Base-by-base conservation (phyloP, 768 basidiomycete species). In the Pleurotus platypus region DNA sequence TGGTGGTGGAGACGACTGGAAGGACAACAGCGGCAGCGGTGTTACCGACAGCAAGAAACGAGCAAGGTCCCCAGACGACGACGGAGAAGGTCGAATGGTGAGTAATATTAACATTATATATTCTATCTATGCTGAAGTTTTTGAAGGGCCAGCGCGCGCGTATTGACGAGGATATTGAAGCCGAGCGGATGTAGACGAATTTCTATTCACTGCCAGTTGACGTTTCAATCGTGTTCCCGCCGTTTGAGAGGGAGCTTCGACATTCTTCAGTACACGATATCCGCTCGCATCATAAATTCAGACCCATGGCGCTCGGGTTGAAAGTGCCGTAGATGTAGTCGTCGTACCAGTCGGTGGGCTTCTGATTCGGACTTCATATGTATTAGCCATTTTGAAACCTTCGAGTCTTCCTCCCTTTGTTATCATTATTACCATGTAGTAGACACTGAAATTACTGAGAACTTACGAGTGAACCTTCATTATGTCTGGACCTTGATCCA, bases 1-100 rank as follows among this genome's bases (percentile, higher is more conserved):
- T 46, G 79, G 86, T 54, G 93, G 92, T 24, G 92, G 91, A 55
- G 92, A 79, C 57, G 90, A 93, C 60, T 94, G 91, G 89, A 92
- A 89, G 68, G 86, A 88, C 24, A 54, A 54, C 18, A 58, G 70
- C 78, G 3, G 81, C 8, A 89, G 54, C 13, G 75, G 66, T 48
- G 62, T 69, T 40, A 67, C 60, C 18, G 62, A 67, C 15, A 74
- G 55, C 16, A 48, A 75, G 35, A 92, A 92, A 65, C 80, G 90
- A 51, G 87, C 72, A 30, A 79, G 90, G 62, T 92, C 90, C 46
- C 89, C 88, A 47, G 89, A 89, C 3, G 90, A 92, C 47, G 90
- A 92, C 46, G 87, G 75, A 0, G 88, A 87, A 15, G 20, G 15
- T 9, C 77, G 87, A 75, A 64, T 75, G 70, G 89, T 88, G 47